Base-by-base conservation (phyloP, 768 basidiomycete genomes). In the Mycena capillaripes region DNA sequence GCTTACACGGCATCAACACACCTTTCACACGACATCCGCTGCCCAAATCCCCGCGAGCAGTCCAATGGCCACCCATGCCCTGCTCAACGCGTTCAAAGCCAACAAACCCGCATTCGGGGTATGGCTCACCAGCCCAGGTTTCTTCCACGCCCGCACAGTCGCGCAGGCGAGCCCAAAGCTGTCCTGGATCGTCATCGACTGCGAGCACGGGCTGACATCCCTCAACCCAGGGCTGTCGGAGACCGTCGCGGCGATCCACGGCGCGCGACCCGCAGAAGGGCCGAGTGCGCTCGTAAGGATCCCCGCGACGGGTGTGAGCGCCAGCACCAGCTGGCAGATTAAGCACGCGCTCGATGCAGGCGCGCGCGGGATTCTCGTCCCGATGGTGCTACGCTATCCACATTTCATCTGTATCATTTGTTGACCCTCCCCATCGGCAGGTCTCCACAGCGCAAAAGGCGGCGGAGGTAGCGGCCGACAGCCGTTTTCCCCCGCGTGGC, bases 261-360 rank as follows among this genome's bases (percentile, higher is more conserved):
- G 85, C 11, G 81, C 89, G 0, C 82, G 83, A 3, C 76, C 77
- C 2, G 73, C 76, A 34, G 86, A 86, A 2, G 86, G 85, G 2
- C 89, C 89, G 0, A 92, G 88, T 74, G 82, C 88, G 12, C 74
- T 93, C 44, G 88, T 93, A 7, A 81, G 92, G 30, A 88, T 93
- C 57, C 89, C 92, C 9, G 91, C 91, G 10, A 93, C 92, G 2
- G 92, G 91, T 0, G 77, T 85, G 40, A 87, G 86, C 30, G 81
- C 82, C 0, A 87, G 88, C 72, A 89, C 90, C 3, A 85, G 85
- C 66, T 92, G 91, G 91, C 91, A 92, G 79, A 92, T 93, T 81
- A 93, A 93, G 81, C 85, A 90, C 70, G 91, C 89, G 0, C 85
- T 93, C 34, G 92, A 93, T 76, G 89, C 89, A 0, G 92, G 92